phyloP scores from a whole-genome alignment of 345 rosid genomes.

The Psidium guajava region DNA sequence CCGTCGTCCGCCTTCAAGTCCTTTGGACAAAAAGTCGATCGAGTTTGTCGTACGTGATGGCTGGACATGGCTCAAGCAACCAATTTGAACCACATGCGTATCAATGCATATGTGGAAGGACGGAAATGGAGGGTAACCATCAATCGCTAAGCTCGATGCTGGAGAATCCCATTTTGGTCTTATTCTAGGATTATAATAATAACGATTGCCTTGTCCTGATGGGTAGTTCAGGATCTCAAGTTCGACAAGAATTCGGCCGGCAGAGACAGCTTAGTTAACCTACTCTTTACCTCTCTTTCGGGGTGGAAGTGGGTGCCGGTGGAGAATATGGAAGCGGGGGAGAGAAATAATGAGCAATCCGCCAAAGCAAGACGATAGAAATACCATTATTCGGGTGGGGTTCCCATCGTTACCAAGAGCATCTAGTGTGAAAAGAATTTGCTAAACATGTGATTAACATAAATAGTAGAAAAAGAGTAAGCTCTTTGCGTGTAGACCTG shows the following conservation, averaged over 20 bases:
- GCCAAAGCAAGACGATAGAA: slow-evolving; percentile 17
- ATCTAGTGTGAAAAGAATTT: background rate
- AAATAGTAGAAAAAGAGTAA: background rate
- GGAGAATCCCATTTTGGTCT: background rate
- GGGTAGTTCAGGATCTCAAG: slow-evolving; percentile 8
- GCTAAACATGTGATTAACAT: background rate
- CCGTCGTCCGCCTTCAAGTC: background rate
- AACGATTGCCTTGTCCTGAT: slow-evolving; percentile 18
- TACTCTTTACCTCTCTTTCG: slow-evolving; percentile 17
- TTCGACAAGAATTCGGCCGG: slow-evolving; percentile 64
- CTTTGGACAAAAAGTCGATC: slow-evolving; percentile 10
- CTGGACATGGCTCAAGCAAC: slow-evolving; percentile 8
- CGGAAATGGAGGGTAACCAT: background rate
- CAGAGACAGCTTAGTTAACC: slow-evolving; percentile 46
- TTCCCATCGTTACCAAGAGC: background rate
- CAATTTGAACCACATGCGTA: background rate
- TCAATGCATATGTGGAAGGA: background rate
- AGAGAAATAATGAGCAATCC: slow-evolving; percentile 6
- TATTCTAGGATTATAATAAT: background rate
- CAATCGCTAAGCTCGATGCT: slow-evolving; percentile 14
- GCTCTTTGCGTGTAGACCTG: too few species aligned
- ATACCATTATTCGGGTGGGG: background rate
- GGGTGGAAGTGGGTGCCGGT: background rate
- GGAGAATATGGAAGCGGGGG: background rate
- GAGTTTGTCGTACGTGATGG: slow-evolving; percentile 38